phyloP scores from a whole-genome alignment of 441 rosid species.

The Pelargonium australe region DNA sequence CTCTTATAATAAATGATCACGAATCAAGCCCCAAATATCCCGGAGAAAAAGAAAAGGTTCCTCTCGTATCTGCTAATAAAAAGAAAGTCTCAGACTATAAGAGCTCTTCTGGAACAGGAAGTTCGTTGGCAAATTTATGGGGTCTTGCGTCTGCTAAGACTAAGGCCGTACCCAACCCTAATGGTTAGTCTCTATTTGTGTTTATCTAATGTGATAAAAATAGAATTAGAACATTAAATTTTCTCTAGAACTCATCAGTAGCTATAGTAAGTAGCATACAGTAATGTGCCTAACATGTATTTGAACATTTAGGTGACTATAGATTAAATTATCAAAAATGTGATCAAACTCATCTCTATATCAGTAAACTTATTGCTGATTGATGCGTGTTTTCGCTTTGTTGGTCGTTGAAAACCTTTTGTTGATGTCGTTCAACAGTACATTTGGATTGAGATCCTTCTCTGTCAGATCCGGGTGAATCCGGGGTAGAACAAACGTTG shows the following conservation, averaged over 20 bases:
- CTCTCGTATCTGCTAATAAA: slow-evolving; percentile 27
- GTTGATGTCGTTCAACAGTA: too few relatives aligned
- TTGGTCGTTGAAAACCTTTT: too few relatives aligned
- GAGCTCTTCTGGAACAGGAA: slow-evolving; percentile 39
- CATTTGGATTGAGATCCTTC: too few relatives aligned
- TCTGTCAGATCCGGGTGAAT: too few relatives aligned
- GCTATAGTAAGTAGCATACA: too few relatives aligned
- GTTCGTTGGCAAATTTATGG: slow-evolving; percentile 67
- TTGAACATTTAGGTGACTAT: neutral
- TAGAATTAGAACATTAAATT: neutral
- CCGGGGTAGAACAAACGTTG: too few relatives aligned
- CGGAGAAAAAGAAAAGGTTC: slow-evolving; percentile 37
- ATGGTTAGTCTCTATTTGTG: slow-evolving; percentile 36
- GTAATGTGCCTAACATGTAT: neutral
- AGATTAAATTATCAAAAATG: neutral
- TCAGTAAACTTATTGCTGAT: neutral
- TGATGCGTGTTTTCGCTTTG: too few relatives aligned
- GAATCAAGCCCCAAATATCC: slow-evolving; percentile 35
- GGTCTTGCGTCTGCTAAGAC: slow-evolving; percentile 58
- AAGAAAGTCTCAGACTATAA: slow-evolving; percentile 42
- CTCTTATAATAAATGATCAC: slow-evolving; percentile 34
- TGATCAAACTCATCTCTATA: neutral
- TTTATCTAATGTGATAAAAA: neutral
- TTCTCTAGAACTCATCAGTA: too few relatives aligned
- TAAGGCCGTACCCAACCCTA: slow-evolving; percentile 32